Evolutionary conservation across 2,329 filamentous ascomycete species (phyloP), one percentile per base, ranked within the genome.

Genomic region (Arthrocladium fulminans): DNA sequence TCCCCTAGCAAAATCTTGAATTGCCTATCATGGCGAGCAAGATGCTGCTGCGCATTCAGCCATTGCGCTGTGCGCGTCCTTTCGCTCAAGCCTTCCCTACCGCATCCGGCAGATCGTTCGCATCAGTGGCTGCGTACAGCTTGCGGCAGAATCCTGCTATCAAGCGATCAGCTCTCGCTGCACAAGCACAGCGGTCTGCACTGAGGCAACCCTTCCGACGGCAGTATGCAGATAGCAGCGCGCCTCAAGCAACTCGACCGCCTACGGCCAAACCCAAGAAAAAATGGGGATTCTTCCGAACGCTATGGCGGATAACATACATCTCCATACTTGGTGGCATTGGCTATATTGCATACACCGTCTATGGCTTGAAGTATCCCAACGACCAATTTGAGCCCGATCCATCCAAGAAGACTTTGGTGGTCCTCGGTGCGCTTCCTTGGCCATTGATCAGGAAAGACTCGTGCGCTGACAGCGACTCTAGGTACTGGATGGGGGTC

Each of bases 401-500:
- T 68, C 86, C 89, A 48, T 76, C 65, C 61, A 98, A 97, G 84
- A 98, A 98, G 79, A 98, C 89, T 9, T 76, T 98, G 49, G 92
- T 98, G 40, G 81, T 98, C 58, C 79, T 98, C 48, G 92, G 92
- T 96, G 79, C 56, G 71, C 45, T 43, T n/a, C 8, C 38, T 17
- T 45, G 38, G 15, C n/a, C 13, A 22, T 45, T 12, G 10, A 22
- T 23, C 1, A 15, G 20, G 34, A 9, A 42, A 12, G 12, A 17
- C 25, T 48, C 3, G n/a, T 15, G 22, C 40, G 45, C 56, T 57
- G 61, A 59, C 52, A 48, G n/a, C 40, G 23, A 3, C 49, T 49
- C 41, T 59, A 96, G 90, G 90, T 63, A 94, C 89, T 60, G 92
- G 92, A 60, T 98, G 92, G 92, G 92, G 83, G 60, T 88, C 90